phyloP scores from a whole-genome alignment of 2,329 filamentous ascomycete genomes.

The Rutstroemia sydowiana region DNA sequence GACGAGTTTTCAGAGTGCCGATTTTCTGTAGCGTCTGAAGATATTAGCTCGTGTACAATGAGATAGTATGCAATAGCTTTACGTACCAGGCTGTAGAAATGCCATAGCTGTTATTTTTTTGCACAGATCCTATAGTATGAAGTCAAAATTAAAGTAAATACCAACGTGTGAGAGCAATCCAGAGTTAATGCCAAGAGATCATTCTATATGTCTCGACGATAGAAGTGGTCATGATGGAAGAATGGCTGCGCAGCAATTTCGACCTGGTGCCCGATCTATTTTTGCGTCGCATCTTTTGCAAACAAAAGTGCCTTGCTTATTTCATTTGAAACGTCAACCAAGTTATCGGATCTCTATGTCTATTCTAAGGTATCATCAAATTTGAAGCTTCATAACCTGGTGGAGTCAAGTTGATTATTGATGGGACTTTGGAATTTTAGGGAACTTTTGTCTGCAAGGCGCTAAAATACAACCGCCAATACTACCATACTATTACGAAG shows the following conservation, averaged over 20 bases:
- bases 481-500: too few species aligned
- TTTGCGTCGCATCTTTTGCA: neutral
- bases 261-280: neutral
- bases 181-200: neutral
- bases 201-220: neutral
- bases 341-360: neutral
- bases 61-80: neutral
- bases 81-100: neutral
- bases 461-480: too few species aligned
- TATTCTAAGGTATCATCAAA: neutral
- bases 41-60: neutral
- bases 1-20: neutral
- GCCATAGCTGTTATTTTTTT: neutral
- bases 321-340: neutral
- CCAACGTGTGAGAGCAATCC: neutral
- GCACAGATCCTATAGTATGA: neutral
- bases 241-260: neutral
- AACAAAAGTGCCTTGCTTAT: neutral
- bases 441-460: neutral
- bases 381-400: neutral
- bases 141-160: neutral
- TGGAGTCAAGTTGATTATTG: neutral
- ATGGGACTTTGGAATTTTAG: neutral
- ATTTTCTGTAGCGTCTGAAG: neutral
- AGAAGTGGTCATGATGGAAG: neutral